Percentiles rank a stretch among this genome's conserved stretches.
Evolutionary conservation across 176 grass and related monocot genomes (phyloP).

Genomic region (Aegilops bicornis): DNA sequence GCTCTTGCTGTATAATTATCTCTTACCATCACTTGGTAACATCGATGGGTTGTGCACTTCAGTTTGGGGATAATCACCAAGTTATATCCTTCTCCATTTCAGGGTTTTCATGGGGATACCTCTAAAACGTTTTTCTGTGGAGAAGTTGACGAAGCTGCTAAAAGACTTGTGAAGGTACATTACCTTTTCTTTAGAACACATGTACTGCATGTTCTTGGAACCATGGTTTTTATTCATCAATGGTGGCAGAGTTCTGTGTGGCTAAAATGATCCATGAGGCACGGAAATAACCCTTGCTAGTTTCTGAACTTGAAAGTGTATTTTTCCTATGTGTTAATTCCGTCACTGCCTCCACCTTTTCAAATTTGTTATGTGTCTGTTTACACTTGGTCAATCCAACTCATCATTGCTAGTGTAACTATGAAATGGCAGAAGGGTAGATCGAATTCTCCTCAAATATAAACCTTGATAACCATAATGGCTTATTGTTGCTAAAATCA

Average conservation of each 20-base stretch:
- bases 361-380: not conserved
- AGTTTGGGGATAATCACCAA: constrained; percentile 10
- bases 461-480: constrained; percentile 21
- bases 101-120: constrained; percentile 97
- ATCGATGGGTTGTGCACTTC: not conserved
- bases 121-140: constrained; percentile 96
- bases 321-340: not conserved
- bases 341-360: not conserved
- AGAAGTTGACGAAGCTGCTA: constrained; percentile 82
- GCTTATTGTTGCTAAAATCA: constrained; percentile 32
- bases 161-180: constrained; percentile 87
- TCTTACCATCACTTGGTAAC: not conserved
- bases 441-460: not conserved
- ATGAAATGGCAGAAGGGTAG: constrained; percentile 1
- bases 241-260: not conserved
- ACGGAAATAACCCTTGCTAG: not conserved
- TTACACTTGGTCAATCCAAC: not conserved
- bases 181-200: not conserved
- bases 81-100: constrained; percentile 21
- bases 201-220: not conserved
- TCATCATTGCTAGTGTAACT: not conserved
- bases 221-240: not conserved
- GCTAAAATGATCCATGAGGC: not conserved
- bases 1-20: constrained; percentile 1
- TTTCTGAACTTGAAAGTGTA: not conserved